Percentiles rank a stretch among this genome's conserved stretches.
Evolutionary conservation across 2,329 filamentous ascomycete species (phyloP).

Genomic region (Thelonectria discophora): DNA sequence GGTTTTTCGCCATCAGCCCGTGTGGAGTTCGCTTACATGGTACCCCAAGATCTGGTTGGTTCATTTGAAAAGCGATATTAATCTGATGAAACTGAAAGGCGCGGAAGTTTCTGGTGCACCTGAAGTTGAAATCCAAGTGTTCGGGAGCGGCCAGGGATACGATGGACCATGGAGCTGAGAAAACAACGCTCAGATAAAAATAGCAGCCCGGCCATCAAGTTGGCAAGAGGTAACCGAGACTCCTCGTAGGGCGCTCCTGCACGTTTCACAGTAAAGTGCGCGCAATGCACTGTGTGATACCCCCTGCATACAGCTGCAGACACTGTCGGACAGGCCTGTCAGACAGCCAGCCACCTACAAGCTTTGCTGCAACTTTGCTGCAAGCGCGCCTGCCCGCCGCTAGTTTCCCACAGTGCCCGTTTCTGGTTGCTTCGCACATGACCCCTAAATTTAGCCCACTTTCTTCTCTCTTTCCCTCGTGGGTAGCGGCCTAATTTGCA

Average conservation of each 20-base stretch:
- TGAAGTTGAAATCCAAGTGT: slow-evolving; percentile 17
- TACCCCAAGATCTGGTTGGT: too few species aligned
- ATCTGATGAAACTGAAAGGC: too few species aligned
- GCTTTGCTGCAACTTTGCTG: too few species aligned
- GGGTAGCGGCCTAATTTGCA: slow-evolving; percentile 41
- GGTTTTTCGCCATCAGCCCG: too few species aligned
- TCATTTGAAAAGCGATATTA: too few species aligned
- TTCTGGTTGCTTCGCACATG: slow-evolving; percentile 20
- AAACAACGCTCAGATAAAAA: background rate
- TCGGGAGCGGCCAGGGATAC: too few species aligned
- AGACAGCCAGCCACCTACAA: too few species aligned
- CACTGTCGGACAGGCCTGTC: too few species aligned
- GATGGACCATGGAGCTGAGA: too few species aligned
- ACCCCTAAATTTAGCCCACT: slow-evolving; percentile 41
- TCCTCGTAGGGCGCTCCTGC: background rate
- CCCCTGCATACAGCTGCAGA: slow-evolving; percentile 1
- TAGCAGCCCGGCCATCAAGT: background rate
- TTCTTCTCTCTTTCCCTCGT: slow-evolving; percentile 31
- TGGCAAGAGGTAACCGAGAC: too few species aligned
- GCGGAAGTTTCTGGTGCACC: slow-evolving; percentile 3
- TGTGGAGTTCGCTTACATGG: too few species aligned
- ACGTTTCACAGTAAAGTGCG: slow-evolving; percentile 18
- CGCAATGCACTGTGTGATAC: slow-evolving; percentile 28
- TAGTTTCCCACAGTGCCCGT: slow-evolving; percentile 32
- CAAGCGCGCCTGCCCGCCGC: too few species aligned